These are phyloP conservation scores for Alternaria novae-zelandiae DNA, from an alignment of 2,329 filamentous ascomycete species.

Conservation along the genomic window DNA sequence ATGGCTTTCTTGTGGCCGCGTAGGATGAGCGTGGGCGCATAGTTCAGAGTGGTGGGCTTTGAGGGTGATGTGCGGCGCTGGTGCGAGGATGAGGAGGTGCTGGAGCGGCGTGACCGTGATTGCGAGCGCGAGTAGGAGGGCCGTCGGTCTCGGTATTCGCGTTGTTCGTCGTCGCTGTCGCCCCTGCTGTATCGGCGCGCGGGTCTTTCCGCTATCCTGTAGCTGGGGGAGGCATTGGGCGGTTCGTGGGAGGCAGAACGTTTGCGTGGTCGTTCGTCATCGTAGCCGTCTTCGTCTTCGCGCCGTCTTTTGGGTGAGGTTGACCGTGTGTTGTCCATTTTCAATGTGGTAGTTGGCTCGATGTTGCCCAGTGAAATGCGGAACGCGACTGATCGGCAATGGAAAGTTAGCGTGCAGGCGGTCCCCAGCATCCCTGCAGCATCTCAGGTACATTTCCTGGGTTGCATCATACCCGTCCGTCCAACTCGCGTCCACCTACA, in stretches of 20 bases:
- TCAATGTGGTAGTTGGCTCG: neutral
- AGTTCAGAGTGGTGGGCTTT: slow-evolving; percentile 68
- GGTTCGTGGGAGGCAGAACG: slow-evolving; percentile 43
- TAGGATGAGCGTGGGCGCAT: slow-evolving; percentile 72
- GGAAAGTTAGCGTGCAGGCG: slow-evolving; percentile 10
- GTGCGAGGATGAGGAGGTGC: slow-evolving; percentile 21
- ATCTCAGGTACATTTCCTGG: slow-evolving; percentile 13
- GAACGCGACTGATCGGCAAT: slow-evolving; percentile 18
- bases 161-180: slow-evolving; percentile 40
- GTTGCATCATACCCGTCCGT: slow-evolving; percentile 20
- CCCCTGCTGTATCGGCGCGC: slow-evolving; percentile 42
- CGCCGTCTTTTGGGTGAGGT: slow-evolving; percentile 39
- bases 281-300: slow-evolving; percentile 36
- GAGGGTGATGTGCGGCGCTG: slow-evolving; percentile 43
- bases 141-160: slow-evolving; percentile 33
- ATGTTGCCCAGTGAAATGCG: slow-evolving; percentile 5
- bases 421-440: slow-evolving; percentile 18
- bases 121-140: slow-evolving; percentile 27
- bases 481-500: neutral
- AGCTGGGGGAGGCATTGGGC: slow-evolving; percentile 33
- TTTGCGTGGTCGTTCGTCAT: slow-evolving; percentile 38
- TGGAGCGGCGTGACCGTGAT: slow-evolving; percentile 20
- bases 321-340: slow-evolving; percentile 27
- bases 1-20: slow-evolving; percentile 80
- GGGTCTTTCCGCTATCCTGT: slow-evolving; percentile 43